Evolutionary conservation across 495 filamentous ascomycete species (phyloP), one percentile per base, ranked within the genome.

Genomic region (Peziza echinospora): DNA sequence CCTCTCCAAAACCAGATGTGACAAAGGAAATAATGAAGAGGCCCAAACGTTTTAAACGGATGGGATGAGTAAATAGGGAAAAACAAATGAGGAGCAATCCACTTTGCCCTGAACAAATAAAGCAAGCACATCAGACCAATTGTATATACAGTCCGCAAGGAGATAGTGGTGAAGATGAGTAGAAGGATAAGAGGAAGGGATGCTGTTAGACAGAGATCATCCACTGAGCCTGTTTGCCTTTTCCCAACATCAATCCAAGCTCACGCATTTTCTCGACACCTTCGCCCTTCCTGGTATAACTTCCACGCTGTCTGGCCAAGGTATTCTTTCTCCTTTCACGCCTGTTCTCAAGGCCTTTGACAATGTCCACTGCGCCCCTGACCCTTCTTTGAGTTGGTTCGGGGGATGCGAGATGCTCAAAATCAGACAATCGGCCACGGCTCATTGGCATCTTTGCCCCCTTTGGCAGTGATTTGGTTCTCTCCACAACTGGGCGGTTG

Each of bases 221-320:
- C 67, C 83, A 84, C 61, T 81, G 79, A 49, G 73, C 63, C 54
- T 72, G 62, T 46, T 77, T 78, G 50, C 71, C 70, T 66, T 80
- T 82, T 60, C 73, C 83, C 47, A 80, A 82, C 68, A 85, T 82
- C 51, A 94, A 68, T 47, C 86, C 89, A 49, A 96, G 67, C 61
- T 93, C 84, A 53, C 83, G 72, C 89, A 97, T 97, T 57, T 86
- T 72, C 69, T 93, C 78, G 13, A 80, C 82, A 43, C 89, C 89
- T 61, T 82, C 81, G 42, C 89, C 91, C 21, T 53, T 57, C 21
- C 49, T 16, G 37, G 45, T 48, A 41, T 59, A 45, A 48, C 56
- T 49, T 13, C 47, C 50, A 13, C 30, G 13, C 19, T 37, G 30
- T 37, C 30, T 37, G 13, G 30, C 30, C 30, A 37, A 37, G 13